A percentile compares a stretch with the other conserved stretches of the same genome.
Conservation (phyloP, 129 eudicot genomes). For the Artemisia annua region DNA sequence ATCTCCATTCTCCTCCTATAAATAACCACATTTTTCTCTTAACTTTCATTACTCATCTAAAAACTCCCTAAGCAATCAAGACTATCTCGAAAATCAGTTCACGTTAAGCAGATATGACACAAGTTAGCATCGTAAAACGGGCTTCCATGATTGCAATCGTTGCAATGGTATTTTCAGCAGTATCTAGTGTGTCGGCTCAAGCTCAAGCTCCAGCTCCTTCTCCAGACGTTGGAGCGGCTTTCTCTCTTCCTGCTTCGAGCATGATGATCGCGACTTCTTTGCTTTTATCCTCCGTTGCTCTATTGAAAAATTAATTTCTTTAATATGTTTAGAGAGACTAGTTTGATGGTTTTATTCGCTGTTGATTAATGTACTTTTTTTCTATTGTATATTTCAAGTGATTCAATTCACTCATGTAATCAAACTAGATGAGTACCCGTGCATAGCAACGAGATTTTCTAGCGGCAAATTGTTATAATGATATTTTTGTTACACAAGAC, state of each 20-base stretch:
- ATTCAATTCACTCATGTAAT: constrained; percentile 10
- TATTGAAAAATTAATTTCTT: constrained; percentile 26
- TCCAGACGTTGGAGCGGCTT: constrained; percentile 61
- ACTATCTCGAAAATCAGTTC: constrained; percentile 11
- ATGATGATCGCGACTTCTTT: constrained; percentile 40
- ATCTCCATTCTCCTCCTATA: constrained; percentile 8
- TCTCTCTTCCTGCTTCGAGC: constrained; percentile 44
- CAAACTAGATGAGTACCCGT: too few relatives aligned
- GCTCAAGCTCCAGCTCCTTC: constrained; percentile 52
- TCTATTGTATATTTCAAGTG: neutral
- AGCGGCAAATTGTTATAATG: too few relatives aligned
- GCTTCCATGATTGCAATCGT: constrained; percentile 16
- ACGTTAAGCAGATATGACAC: constrained; percentile 30
- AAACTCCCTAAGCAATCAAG: neutral
- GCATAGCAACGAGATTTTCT: too few relatives aligned
- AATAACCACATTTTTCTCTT: neutral
- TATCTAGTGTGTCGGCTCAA: constrained; percentile 32
- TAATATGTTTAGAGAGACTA: too few relatives aligned
- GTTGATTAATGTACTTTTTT: neutral
- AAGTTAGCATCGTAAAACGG: constrained; percentile 28
- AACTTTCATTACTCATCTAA: neutral
- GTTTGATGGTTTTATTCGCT: neutral
- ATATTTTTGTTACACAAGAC: too few relatives aligned
- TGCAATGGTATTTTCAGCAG: constrained; percentile 13
- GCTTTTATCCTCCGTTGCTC: constrained; percentile 41